A percentile compares a stretch with the other conserved stretches of the same genome.
Evolutionary conservation across 108 stramenopile genomes (phyloP).

Genomic region (Cyclotella atomus): DNA sequence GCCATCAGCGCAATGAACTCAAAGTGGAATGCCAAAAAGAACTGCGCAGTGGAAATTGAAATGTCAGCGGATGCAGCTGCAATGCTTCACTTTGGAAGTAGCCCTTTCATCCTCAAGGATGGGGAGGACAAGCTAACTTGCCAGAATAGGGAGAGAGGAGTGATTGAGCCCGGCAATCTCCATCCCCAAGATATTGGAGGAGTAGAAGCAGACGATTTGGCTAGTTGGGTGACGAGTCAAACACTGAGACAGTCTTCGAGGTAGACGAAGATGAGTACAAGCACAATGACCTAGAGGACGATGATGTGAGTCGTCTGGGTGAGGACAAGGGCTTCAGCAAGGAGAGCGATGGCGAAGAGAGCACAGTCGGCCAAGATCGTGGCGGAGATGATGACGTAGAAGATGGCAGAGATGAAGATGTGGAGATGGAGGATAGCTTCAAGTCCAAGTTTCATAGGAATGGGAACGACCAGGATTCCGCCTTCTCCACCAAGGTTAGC

Average conservation of each 20-base stretch:
- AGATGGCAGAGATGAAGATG: not conserved
- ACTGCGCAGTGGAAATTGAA: not conserved
- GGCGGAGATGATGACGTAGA: no score
- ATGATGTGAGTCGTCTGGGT: no score
- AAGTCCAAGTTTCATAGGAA: no score
- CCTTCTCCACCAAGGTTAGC: conserved; percentile 1
- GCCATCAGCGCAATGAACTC: conserved; percentile 5
- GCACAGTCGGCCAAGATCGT: no score
- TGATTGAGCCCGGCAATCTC: not conserved
- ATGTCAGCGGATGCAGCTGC: not conserved
- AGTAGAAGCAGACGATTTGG: not conserved
- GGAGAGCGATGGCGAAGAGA: no score
- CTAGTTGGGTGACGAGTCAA: not conserved
- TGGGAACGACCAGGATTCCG: no score
- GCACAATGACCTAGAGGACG: no score
- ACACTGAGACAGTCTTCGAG: not conserved
- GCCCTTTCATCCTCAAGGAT: not conserved
- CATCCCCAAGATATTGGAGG: not conserved
- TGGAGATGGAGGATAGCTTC: not conserved
- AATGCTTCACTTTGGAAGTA: not conserved
- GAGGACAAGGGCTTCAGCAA: no score
- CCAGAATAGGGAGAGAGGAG: not conserved
- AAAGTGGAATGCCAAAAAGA: not conserved
- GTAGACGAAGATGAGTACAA: no score
- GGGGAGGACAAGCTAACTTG: not conserved